Evolutionary conservation across 2,329 filamentous ascomycete species (phyloP).

Genomic region (Penicillium sp.): DNA sequence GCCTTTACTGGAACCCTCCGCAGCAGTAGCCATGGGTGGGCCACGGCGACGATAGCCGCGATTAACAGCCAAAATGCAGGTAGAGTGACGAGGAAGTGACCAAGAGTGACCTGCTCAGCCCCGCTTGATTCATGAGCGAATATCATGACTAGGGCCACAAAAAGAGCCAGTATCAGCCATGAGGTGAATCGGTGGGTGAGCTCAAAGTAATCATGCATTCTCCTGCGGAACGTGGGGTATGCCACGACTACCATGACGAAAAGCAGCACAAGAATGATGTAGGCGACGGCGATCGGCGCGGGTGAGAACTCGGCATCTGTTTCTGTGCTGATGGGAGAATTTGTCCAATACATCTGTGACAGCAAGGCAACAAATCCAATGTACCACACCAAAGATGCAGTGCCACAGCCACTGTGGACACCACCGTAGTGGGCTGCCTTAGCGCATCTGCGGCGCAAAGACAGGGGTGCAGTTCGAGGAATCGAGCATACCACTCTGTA

Average conservation of each 20-base stretch:
- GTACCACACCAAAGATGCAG: slow-evolving; percentile 51
- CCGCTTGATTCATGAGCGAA: slow-evolving; percentile 46
- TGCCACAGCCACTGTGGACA: slow-evolving; percentile 53
- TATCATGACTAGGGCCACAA: slow-evolving; percentile 64
- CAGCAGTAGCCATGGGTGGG: slow-evolving; percentile 71
- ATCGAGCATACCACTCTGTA: slow-evolving; percentile 48
- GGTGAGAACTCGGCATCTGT: slow-evolving; percentile 22
- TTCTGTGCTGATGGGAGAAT: slow-evolving; percentile 16
- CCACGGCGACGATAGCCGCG: slow-evolving; percentile 62
- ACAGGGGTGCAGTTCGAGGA: slow-evolving; percentile 47
- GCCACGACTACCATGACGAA: slow-evolving; percentile 62
- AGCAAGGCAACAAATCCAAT: slow-evolving; percentile 34
- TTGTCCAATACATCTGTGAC: slow-evolving; percentile 31
- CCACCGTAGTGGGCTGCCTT: slow-evolving; percentile 57
- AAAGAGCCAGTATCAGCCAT: slow-evolving; percentile 64
- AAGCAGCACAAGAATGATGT: slow-evolving; percentile 58
- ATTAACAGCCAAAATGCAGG: slow-evolving; percentile 68
- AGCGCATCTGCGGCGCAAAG: slow-evolving; percentile 46
- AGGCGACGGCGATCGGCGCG: slow-evolving; percentile 54
- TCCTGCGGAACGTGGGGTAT: slow-evolving; percentile 62
- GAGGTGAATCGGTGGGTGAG: slow-evolving; percentile 68
- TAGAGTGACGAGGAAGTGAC: slow-evolving; percentile 44
- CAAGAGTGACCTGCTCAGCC: slow-evolving; percentile 37
- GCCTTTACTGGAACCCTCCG: slow-evolving; percentile 64
- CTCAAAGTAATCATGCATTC: slow-evolving; percentile 69